Percentiles rank a stretch among this genome's conserved stretches.
Conservation (phyloP, 2,329 filamentous ascomycete genomes). For the Aureobasidium subglaciale region DNA sequence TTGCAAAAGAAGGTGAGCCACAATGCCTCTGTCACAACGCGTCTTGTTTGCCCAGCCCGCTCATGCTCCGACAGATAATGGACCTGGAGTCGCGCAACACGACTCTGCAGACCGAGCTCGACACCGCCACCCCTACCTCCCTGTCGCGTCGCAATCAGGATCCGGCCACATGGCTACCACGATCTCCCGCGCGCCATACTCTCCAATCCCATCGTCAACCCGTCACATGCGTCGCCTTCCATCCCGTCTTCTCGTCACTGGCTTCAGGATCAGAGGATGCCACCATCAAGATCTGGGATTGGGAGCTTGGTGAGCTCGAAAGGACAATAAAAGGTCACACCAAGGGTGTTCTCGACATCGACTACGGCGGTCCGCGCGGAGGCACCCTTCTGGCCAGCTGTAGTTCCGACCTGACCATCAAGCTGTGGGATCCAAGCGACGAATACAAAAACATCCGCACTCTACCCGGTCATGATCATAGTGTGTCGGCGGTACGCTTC, state of each 20-base stretch:
- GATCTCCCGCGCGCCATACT: slow-evolving; percentile 70
- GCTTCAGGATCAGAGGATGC: slow-evolving; percentile 88
- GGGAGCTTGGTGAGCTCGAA: slow-evolving; percentile 87
- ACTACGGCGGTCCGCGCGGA: slow-evolving; percentile 79
- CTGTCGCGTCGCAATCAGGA: slow-evolving; percentile 76
- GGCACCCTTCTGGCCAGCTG: slow-evolving; percentile 75
- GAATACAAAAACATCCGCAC: slow-evolving; percentile 95
- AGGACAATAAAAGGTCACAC: slow-evolving; percentile 88
- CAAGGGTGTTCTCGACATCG: slow-evolving; percentile 77
- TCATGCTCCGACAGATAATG: slow-evolving; percentile 60
- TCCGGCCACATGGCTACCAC: slow-evolving; percentile 79
- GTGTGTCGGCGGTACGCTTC: slow-evolving; percentile 80
- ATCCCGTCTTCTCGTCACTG: slow-evolving; percentile 82
- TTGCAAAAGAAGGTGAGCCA: slow-evolving; percentile 81
- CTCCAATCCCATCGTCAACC: slow-evolving; percentile 75
- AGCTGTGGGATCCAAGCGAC: slow-evolving; percentile 86
- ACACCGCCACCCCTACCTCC: slow-evolving; percentile 72
- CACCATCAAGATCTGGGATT: slow-evolving; percentile 96
- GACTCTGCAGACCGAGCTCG: slow-evolving; percentile 72
- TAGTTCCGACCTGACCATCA: slow-evolving; percentile 85
- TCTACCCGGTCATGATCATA: slow-evolving; percentile 85
- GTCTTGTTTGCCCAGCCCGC: slow-evolving; percentile 1
- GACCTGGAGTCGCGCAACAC: slow-evolving; percentile 74
- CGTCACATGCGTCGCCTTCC: slow-evolving; percentile 84
- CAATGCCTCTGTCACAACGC: neutral